Evolutionary conservation across 225 moss, liverwort and hornwort genomes (phyloP).

Genomic region (Physcomitrium patens): DNA sequence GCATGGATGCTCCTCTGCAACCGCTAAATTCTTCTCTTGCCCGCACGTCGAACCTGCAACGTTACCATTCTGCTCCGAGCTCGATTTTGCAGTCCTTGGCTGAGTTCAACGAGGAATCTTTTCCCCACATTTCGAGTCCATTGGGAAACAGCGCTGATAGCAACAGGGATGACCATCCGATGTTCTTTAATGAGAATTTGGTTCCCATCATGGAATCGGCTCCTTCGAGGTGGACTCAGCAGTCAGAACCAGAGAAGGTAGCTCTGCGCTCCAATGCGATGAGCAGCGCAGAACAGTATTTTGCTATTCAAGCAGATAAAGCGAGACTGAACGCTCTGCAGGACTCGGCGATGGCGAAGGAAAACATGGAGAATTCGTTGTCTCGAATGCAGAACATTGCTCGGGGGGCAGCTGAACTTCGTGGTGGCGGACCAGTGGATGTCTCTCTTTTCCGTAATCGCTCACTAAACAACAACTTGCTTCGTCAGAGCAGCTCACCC

Average conservation of each 20-base stretch:
- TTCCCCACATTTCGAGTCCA: slow-evolving; percentile 35
- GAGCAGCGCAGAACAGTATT: slow-evolving; percentile 39
- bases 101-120: slow-evolving; percentile 41
- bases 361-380: slow-evolving; percentile 10
- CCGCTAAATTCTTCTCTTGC: slow-evolving; percentile 23
- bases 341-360: slow-evolving; percentile 16
- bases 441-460: slow-evolving; percentile 11
- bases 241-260: slow-evolving; percentile 28
- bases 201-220: slow-evolving; percentile 43
- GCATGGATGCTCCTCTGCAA: slow-evolving; percentile 31
- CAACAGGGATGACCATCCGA: slow-evolving; percentile 21
- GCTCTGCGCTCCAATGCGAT: slow-evolving; percentile 14
- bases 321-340: slow-evolving; percentile 19
- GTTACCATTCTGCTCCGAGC: slow-evolving; percentile 58
- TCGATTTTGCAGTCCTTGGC: slow-evolving; percentile 40
- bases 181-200: slow-evolving; percentile 35
- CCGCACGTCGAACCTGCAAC: slow-evolving; percentile 35
- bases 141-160: slow-evolving; percentile 24
- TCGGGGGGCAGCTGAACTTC: neutral
- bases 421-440: slow-evolving; percentile 15
- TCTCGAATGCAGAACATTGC: slow-evolving; percentile 9
- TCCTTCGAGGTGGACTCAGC: slow-evolving; percentile 28
- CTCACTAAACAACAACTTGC: slow-evolving; percentile 27
- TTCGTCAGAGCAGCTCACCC: slow-evolving; percentile 52
- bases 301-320: slow-evolving; percentile 40